phyloP scores from a whole-genome alignment of 257 asterid species.

The Mitragyna speciosa region DNA sequence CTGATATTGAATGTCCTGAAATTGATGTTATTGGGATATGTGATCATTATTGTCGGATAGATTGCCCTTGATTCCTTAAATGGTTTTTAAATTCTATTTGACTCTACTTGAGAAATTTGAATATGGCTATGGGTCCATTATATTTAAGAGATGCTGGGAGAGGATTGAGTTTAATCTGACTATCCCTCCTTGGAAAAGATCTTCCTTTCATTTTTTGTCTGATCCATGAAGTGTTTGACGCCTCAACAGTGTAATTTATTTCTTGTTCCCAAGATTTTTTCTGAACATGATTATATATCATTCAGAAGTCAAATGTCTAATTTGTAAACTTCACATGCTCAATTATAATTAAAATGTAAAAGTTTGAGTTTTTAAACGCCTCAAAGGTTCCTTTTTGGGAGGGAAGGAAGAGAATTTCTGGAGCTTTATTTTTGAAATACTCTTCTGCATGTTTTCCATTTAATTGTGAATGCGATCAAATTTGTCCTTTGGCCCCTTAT shows the following conservation, averaged over 20 bases:
- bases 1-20: neutral
- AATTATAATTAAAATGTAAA: neutral
- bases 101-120: neutral
- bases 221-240: neutral
- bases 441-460: neutral
- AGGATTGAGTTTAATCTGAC: neutral
- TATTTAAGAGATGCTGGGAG: neutral
- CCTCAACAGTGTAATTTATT: neutral
- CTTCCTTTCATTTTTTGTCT: neutral
- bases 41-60: neutral
- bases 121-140: neutral
- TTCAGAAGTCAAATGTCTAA: neutral
- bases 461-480: neutral
- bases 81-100: neutral
- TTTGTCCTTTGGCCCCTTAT: neutral
- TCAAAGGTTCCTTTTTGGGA: neutral
- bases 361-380: neutral
- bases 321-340: neutral
- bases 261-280: neutral
- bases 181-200: neutral
- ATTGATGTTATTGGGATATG: neutral
- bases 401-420: neutral
- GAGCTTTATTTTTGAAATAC: neutral
- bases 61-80: neutral
- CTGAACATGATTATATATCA: neutral